Evolutionary conservation across 306 rosid species (phyloP), one percentile per base, ranked within the genome.

Genomic region (Trifolium pratense): DNA sequence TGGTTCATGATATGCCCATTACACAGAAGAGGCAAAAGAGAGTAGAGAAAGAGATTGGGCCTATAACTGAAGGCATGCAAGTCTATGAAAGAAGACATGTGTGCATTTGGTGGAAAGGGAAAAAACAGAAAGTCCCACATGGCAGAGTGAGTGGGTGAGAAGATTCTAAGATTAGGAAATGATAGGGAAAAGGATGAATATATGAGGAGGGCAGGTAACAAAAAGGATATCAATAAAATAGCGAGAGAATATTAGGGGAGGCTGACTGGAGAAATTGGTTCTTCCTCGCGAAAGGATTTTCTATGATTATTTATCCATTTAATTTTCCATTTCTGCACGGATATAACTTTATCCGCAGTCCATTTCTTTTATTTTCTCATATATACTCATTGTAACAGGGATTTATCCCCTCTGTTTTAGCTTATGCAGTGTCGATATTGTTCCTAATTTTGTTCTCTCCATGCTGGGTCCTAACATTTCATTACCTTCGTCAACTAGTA

Each of bases 111-210:
- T 16, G 13, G 46, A 9, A 16, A 31, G 46, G 13, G 67, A 34
- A 61, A 61, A 14, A 61, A 61, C 23, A 61, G 67, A 61, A 61
- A 61, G 63, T 61, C 15, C 45, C 25, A 61, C 25, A 34, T 61
- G 45, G 45, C 43, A 32, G 23, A 61, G 43, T n/a, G 67, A n/a
- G 46, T 61, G 8, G 45, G 15, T n/a, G 46, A 61, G 45, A 61
- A 32, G 14, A 61, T 61, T 15, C 25, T 15, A 36, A 4, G n/a
- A 31, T 15, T 32, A 32, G 68, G 68, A 32, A 16, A n/a, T 34
- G 46, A 34, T 15, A 32, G 46, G 46, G 67, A 3, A 13, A 32
- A 9, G 15, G 67, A 12, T 2, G 66, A 59, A 59, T 59, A 29
- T 31, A 26, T 13, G 46, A 2, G 26, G 46, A 9, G 5, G 68